Evolutionary conservation across 192 early-diverging fungal species (phyloP).

Genomic region (Coemansia sp.): DNA sequence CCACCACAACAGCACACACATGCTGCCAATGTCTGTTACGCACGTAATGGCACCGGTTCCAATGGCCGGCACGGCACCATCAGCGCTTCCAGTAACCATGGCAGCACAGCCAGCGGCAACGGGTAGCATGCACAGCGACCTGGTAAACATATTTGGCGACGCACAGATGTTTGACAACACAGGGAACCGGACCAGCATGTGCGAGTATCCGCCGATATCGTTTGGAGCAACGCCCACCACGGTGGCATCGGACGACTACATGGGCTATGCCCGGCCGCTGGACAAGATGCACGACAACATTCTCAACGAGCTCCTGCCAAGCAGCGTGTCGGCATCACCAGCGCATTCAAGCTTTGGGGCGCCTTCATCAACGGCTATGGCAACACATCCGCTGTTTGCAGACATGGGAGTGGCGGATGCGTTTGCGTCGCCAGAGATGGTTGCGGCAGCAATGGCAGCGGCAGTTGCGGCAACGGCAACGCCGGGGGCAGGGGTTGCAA

Average conservation of each 20-base stretch:
- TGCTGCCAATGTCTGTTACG: neutral
- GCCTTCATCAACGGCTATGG: neutral
- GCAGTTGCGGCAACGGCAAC: constrained; percentile 3
- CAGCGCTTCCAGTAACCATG: neutral
- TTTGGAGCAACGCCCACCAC: neutral
- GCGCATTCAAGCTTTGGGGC: neutral
- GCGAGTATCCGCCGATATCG: constrained; percentile 3
- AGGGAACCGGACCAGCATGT: neutral
- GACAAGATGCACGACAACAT: constrained; percentile 2
- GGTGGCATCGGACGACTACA: neutral
- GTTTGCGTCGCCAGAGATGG: neutral
- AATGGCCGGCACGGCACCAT: neutral
- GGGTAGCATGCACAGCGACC: neutral
- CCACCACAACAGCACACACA: constrained; percentile 2
- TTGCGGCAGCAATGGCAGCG: neutral
- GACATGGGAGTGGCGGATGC: neutral
- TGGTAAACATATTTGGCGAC: constrained; percentile 3
- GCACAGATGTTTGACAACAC: neutral
- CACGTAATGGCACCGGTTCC: neutral
- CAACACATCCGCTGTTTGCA: neutral
- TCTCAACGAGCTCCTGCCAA: neutral
- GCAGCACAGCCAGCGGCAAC: neutral
- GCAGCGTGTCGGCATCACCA: neutral
- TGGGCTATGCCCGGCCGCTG: neutral
- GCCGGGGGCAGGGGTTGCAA: neutral